Evolutionary conservation across 495 filamentous ascomycete genomes (phyloP), one percentile per base, ranked within the genome.

Genomic region (Aspergillus egyptiacus): DNA sequence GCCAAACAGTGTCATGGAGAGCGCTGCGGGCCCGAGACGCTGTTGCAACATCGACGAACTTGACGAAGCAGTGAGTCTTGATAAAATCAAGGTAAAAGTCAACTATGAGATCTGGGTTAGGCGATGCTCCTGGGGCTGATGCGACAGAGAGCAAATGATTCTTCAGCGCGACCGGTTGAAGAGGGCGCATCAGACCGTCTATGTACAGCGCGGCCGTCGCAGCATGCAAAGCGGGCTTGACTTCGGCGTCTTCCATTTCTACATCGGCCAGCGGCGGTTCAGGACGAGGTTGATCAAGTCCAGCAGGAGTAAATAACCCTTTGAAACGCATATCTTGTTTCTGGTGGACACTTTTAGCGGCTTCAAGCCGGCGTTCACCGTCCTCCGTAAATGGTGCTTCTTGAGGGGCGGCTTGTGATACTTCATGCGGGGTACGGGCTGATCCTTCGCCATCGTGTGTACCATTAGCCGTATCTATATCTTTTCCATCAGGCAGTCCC

Each of bases 121-220:
- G 63, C 8, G 71, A 59, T 28, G 62, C 45, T 25, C 71, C 74
- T 5, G 79, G 74, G 1, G 82, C 66, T 2, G 84, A 71, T 11
- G 87, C 88, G 28, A 95, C 75, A 13, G 71, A 64, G 22, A 78
- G 50, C 18, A 98, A 68, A 57, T 96, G 83, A 0, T 75, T 73
- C 46, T 77, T 77, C 5, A 98, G 75, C 1, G 68, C 61, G 5
- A 58, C 58, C 2, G 78, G 76, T 51, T 85, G 85, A 7, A 98
- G 73, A 13, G 93, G 93, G 33, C 93, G 80, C 82, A 94, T 90
- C 36, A 98, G 78, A 55, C 95, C 81, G 57, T 85, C 84, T 58
- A 98, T 94, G 69, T 96, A 98, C 38, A 98, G 72, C 32, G 88
- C 82, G 25, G 84, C 62, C 5, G 93, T 98, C 2, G 89, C 89